Conservation (phyloP, 768 basidiomycete species). For the Psilocybe cyanescens region DNA sequence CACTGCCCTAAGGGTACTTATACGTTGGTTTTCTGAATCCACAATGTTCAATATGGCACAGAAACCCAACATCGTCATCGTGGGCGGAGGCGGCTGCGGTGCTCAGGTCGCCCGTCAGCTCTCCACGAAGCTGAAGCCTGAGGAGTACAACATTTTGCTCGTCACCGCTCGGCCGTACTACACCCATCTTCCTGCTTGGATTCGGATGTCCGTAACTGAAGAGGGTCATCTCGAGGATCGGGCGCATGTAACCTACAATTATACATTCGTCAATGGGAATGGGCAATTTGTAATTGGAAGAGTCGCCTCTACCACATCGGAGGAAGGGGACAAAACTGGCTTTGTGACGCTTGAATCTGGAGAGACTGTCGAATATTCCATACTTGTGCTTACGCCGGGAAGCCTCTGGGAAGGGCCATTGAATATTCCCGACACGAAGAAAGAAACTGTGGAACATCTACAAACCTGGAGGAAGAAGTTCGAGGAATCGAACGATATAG, state of each 20-base stretch:
- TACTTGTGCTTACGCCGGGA: slow-evolving; percentile 66
- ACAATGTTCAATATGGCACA: slow-evolving; percentile 12
- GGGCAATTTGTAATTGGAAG: slow-evolving; percentile 47
- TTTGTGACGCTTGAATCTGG: slow-evolving; percentile 53
- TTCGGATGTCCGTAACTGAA: slow-evolving; percentile 56
- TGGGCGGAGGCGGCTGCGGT: slow-evolving; percentile 62
- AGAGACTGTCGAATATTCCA: slow-evolving; percentile 51
- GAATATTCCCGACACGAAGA: slow-evolving; percentile 41
- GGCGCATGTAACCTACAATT: slow-evolving; percentile 55
- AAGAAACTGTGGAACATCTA: slow-evolving; percentile 29
- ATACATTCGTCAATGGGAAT: slow-evolving; percentile 48
- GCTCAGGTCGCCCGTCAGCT: slow-evolving; percentile 45
- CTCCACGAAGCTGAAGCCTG: slow-evolving; percentile 49
- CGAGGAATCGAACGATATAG: slow-evolving; percentile 40
- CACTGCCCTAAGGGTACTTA: background rate
- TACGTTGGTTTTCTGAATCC: background rate
- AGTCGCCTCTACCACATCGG: slow-evolving; percentile 34
- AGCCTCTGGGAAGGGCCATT: slow-evolving; percentile 55
- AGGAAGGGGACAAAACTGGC: slow-evolving; percentile 25
- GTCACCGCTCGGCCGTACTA: slow-evolving; percentile 55
- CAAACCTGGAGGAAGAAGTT: slow-evolving; percentile 36
- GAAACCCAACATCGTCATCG: slow-evolving; percentile 29
- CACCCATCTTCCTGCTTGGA: slow-evolving; percentile 50
- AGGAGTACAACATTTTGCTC: slow-evolving; percentile 55
- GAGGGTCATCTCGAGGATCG: slow-evolving; percentile 46